phyloP scores from a whole-genome alignment of 371 early-diverging fungal genomes.

The Lichtheimia corymbifera region DNA sequence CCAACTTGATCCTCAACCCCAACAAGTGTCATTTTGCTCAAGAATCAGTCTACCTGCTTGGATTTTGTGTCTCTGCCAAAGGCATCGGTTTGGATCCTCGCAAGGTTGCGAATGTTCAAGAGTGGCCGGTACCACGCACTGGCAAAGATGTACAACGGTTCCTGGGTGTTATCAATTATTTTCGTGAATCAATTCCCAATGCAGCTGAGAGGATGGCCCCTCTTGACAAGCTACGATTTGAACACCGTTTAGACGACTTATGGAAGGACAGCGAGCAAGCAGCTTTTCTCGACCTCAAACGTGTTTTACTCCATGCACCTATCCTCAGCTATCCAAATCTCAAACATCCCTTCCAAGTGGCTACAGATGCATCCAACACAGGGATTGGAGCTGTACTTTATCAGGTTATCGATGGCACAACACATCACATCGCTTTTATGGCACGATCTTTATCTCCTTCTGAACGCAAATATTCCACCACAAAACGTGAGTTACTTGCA shows the following conservation, averaged over 20 bases:
- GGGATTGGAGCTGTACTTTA: constrained; percentile 41
- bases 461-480: constrained; percentile 13
- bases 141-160: constrained; percentile 15
- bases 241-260: not conserved
- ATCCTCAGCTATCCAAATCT: constrained; percentile 28
- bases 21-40: constrained; percentile 25
- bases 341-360: constrained; percentile 24
- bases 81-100: constrained; percentile 18
- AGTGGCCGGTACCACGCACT: constrained; percentile 16
- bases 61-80: constrained; percentile 19
- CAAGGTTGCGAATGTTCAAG: constrained; percentile 16
- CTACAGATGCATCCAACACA: constrained; percentile 42
- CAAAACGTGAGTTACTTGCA: constrained; percentile 18
- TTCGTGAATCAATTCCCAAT: not conserved
- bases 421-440: constrained; percentile 21
- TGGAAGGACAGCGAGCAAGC: constrained; percentile 1
- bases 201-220: not conserved
- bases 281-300: constrained; percentile 15
- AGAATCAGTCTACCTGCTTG: constrained; percentile 16
- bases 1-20: constrained; percentile 21
- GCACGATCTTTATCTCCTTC: constrained; percentile 10
- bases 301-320: not conserved
- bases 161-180: not conserved
- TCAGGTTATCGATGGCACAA: constrained; percentile 12
- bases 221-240: not conserved